Base-by-base conservation (phyloP, 306 rosid species). In the Cucurbita argyrosperma region DNA sequence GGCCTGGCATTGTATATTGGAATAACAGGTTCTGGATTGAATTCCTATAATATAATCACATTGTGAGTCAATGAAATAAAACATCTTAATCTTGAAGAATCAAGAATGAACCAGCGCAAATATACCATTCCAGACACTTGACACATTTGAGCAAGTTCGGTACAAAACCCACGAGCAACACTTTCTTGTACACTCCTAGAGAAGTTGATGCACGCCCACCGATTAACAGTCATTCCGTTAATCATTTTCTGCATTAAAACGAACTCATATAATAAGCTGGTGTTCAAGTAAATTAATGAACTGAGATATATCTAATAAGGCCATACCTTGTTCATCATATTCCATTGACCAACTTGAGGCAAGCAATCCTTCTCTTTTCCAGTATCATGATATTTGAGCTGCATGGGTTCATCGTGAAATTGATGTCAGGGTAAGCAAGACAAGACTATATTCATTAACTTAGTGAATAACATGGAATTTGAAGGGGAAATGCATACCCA, bases 281-380 rank as follows among this genome's bases (percentile, higher is more conserved):
- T 6, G n/a, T 5, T 42, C 38, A 43, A 43, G 30, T 43, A 65
- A 42, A 65, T 4, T 5, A 43, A 2, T 45, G 53, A 2, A 66
- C 54, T 12, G 10, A 21, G 19, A 18, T 46, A 51, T 37, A 52
- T 50, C 39, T 16, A 75, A 75, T 7, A 16, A 3, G 40, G 72
- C 53, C 42, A 38, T 83, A 93, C 98, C 97, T 93, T 93, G 90
- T 93, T 93, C 96, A 89, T 87, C 98, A 93, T 93, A 80, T 93
- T 93, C 98, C 98, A 93, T 83, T 93, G 98, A 76, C 98, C 98
- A 78, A 93, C 96, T 84, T 93, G 98, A 47, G 98, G 98, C 77
- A 93, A 85, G 79, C 98, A 93, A 80, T 90, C 88, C 86, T 93
- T 93, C 78, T 90, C 98, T 82, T 90, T 93, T 15, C 98, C 98